Percentiles rank a stretch among this genome's conserved stretches.
Conservation (phyloP, 495 filamentous ascomycete species). For the Hyaloscypha finlandica region DNA sequence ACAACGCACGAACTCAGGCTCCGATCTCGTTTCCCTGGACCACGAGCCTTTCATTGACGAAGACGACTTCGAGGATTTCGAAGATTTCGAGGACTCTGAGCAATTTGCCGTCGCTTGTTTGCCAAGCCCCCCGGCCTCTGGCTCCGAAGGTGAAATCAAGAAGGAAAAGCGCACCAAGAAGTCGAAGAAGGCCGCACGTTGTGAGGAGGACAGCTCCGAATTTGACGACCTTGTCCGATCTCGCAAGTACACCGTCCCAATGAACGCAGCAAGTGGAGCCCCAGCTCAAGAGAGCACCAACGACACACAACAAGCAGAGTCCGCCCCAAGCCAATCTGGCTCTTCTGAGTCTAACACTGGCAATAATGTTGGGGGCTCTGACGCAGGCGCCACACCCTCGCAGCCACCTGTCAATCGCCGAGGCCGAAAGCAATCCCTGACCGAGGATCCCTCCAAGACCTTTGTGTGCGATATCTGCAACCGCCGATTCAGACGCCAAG, state of each 20-base stretch:
- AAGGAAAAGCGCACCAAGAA: conserved; percentile 68
- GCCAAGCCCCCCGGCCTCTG: conserved; percentile 48
- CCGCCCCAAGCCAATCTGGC: conserved; percentile 39
- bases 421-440: conserved; percentile 97
- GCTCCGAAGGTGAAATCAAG: conserved; percentile 48
- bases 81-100: conserved; percentile 54
- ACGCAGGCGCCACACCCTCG: conserved; percentile 33
- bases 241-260: conserved; percentile 43
- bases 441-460: conserved; percentile 97
- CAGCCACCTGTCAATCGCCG: conserved; percentile 80
- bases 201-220: conserved; percentile 41
- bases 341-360: conserved; percentile 39
- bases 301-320: conserved; percentile 38
- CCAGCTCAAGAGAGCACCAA: conserved; percentile 38
- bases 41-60: conserved; percentile 77
- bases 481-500: conserved; percentile 96
- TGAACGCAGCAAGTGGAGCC: conserved; percentile 46
- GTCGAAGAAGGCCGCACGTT: conserved; percentile 39
- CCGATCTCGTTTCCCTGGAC: conserved; percentile 52
- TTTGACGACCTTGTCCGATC: conserved; percentile 40
- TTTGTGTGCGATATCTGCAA: conserved; percentile 96
- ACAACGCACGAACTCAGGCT: conserved; percentile 67
- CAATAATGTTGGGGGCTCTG: conserved; percentile 38
- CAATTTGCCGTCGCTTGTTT: conserved; percentile 55
- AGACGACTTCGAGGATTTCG: conserved; percentile 74